Conservation (phyloP, 495 filamentous ascomycete genomes). For the Penicillium samsonianum region DNA sequence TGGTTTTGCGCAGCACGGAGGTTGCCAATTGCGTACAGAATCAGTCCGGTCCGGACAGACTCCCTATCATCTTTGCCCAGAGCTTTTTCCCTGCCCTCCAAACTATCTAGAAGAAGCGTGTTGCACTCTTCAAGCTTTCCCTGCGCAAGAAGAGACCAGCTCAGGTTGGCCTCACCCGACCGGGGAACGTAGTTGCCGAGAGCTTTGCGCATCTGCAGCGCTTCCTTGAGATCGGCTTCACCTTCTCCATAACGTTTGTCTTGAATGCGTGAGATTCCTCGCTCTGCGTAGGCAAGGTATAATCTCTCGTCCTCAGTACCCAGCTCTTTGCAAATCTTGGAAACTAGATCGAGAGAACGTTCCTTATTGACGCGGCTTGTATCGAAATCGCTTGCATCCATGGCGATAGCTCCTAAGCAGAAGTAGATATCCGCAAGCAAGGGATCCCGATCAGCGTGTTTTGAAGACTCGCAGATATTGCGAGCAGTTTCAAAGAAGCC, state of each 20-base stretch:
- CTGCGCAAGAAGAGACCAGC: background rate
- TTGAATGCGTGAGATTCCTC: constrained; percentile 3
- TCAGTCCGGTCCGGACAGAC: constrained; percentile 31
- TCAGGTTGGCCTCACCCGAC: background rate
- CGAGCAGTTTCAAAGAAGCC: constrained; percentile 21
- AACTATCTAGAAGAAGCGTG: constrained; percentile 15
- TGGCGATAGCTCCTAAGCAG: constrained; percentile 20
- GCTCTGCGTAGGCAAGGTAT: constrained; percentile 18
- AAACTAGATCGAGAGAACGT: constrained; percentile 11
- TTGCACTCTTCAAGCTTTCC: constrained; percentile 2
- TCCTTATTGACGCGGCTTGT: constrained; percentile 19
- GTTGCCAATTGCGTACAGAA: constrained; percentile 36
- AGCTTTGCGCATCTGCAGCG: background rate
- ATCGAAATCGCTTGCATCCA: constrained; percentile 15
- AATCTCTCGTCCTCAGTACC: constrained; percentile 17
- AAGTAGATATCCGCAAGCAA: constrained; percentile 21
- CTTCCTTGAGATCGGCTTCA: background rate
- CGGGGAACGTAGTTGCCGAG: background rate
- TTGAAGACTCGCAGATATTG: constrained; percentile 10
- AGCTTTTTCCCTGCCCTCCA: constrained; percentile 15
- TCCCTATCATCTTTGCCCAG: constrained; percentile 21
- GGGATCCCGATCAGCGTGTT: constrained; percentile 22
- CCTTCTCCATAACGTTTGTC: background rate
- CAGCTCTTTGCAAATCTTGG: constrained; percentile 14
- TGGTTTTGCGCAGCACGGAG: constrained; percentile 17